Percentiles rank a stretch among this genome's conserved stretches.
Evolutionary conservation across 257 asterid species (phyloP).

Genomic region (Lycium ferocissimum): DNA sequence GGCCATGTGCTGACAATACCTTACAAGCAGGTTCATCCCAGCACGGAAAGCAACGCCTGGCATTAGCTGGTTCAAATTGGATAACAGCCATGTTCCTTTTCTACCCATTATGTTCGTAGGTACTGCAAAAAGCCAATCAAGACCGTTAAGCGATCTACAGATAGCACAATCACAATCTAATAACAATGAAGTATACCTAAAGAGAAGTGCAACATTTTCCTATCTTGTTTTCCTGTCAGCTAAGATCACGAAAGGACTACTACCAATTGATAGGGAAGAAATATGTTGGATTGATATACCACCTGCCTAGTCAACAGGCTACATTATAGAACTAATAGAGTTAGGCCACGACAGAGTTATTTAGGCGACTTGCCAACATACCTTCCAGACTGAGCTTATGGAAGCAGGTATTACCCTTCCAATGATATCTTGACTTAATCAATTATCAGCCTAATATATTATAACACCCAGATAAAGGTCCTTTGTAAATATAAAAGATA

Average conservation of each 20-base stretch:
- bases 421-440: not conserved
- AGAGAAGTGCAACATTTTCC: not conserved
- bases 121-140: constrained; percentile 13
- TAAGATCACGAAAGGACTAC: not conserved
- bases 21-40: constrained; percentile 65
- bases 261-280: not conserved
- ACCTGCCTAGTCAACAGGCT: not conserved
- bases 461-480: not conserved
- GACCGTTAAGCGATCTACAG: not conserved
- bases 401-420: not conserved
- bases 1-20: constrained; percentile 46
- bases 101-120: constrained; percentile 60
- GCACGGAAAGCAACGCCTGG: constrained; percentile 66
- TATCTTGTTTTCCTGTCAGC: not conserved
- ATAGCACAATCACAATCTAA: not conserved
- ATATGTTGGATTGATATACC: not conserved
- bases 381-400: not conserved
- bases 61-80: constrained; percentile 92
- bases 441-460: not conserved
- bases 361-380: not conserved
- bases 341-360: not conserved
- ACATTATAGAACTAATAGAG: not conserved
- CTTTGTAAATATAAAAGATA: not conserved
- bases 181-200: not conserved
- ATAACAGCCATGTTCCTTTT: no score